Conservation (phyloP, 169 alveolate species). For the Plasmodium relictum region DNA sequence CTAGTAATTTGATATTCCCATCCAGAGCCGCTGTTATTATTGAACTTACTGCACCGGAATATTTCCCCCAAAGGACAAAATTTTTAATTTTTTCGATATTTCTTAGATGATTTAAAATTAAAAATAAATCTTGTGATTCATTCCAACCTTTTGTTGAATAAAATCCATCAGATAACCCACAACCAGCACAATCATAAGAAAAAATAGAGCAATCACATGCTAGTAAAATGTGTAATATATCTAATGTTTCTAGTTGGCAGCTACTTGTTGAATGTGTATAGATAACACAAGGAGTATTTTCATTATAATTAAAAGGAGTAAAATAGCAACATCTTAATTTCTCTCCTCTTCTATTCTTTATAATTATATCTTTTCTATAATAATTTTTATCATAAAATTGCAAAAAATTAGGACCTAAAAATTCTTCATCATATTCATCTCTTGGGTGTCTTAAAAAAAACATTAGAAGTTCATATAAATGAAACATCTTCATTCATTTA, state of each 20-base stretch:
- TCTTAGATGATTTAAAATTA: conserved; percentile 46
- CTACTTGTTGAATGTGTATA: conserved; percentile 71
- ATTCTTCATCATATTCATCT: conserved; percentile 64
- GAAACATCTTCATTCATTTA: conserved; percentile 53
- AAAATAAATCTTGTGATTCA: conserved; percentile 63
- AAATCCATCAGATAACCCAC: conserved; percentile 73
- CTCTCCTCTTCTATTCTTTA: conserved; percentile 75
- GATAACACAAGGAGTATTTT: conserved; percentile 76
- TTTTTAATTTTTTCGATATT: conserved; percentile 71
- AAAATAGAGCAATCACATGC: conserved; percentile 67
- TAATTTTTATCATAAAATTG: conserved; percentile 68
- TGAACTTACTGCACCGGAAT: conserved; percentile 72
- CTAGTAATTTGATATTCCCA: conserved; percentile 63
- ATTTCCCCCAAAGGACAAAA: conserved; percentile 70
- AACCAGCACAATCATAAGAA: conserved; percentile 76
- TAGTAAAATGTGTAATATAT: conserved; percentile 48
- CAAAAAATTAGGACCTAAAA: conserved; percentile 73
- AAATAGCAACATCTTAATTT: conserved; percentile 53
- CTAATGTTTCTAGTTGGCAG: conserved; percentile 69
- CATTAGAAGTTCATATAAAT: conserved; percentile 65
- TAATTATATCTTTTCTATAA: conserved; percentile 57
- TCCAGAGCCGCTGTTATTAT: conserved; percentile 60
- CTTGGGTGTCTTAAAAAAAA: conserved; percentile 76
- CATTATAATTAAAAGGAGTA: conserved; percentile 71
- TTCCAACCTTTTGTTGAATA: conserved; percentile 75